Evolutionary conservation across 805 yeast genomes (phyloP), one percentile per base, ranked within the genome.

Genomic region (Hanseniaspora hatyaiensis): DNA sequence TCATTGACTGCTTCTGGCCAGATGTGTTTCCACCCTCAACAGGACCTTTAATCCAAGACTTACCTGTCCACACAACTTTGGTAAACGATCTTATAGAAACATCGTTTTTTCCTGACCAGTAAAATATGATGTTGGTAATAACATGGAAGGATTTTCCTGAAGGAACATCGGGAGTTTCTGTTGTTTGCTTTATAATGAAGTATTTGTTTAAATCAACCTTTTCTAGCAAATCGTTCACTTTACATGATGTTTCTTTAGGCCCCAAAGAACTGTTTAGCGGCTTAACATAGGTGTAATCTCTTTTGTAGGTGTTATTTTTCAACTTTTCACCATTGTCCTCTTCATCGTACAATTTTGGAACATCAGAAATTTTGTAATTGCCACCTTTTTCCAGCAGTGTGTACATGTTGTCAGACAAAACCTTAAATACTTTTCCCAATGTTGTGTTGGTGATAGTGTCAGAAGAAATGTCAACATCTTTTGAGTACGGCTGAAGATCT

Each of bases 21-120:
- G 78, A 77, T 49, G 79, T 73, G 4, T 86, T 71, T 36, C 86
- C 87, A 51, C 74, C 82, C 57, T 83, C 94, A 52, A 83, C 75
- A 0, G 82, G 77, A 18, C 83, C 74, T 59, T 81, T 82, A 53
- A 83, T 71, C 81, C 87, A 80, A 29, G 85, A 78, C 54, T 77
- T 77, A 6, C 82, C 83, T 1, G 77, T 67, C 94, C 94, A 83
- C 22, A 74, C 71, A 47, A 82, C 73, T 42, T 65, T 70, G 1
- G 82, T 80, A 3, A 75, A 66, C 15, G 80, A 73, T 29, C 67
- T 67, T 16, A 83, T 46, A 20, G 62, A 65, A 2, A 62, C 43
- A 57, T 79, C 78, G 40, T 66, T 64, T 9, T 67, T 68, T 1
- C 71, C 77, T 12, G 63, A 67, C 94, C 94, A 83, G n/a, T 73